A percentile compares a stretch with the other conserved stretches of the same genome.
Evolutionary conservation across 441 rosid species (phyloP).

Genomic region (Populus tomentosa): DNA sequence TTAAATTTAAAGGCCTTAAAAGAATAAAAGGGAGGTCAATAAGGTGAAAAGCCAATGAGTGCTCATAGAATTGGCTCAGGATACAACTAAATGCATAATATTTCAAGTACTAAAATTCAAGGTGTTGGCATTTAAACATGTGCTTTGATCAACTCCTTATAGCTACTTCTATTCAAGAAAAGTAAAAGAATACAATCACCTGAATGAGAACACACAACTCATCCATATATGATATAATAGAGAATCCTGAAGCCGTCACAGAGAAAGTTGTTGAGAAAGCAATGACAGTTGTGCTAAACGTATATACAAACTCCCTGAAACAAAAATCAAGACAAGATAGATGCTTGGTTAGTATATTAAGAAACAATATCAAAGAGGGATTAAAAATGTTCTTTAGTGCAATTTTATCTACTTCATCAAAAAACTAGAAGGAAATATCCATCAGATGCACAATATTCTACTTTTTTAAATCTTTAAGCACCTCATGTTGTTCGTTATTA

Average conservation of each 20-base stretch:
- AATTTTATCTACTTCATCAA: not conserved
- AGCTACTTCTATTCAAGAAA: slow-evolving; percentile 2
- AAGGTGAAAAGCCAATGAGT: not conserved
- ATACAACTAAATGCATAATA: not conserved
- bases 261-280: slow-evolving; percentile 50
- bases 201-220: slow-evolving; percentile 56
- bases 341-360: not conserved
- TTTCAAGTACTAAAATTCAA: not conserved
- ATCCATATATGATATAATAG: slow-evolving; percentile 45
- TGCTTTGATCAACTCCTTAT: not conserved
- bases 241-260: slow-evolving; percentile 58
- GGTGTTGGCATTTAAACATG: slow-evolving; percentile 1
- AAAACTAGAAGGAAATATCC: not conserved
- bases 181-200: slow-evolving; percentile 39
- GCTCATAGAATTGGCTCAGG: not conserved
- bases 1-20: not conserved
- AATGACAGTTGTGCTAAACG: slow-evolving; percentile 42
- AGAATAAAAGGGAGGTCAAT: not conserved
- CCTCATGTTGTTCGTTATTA: not conserved
- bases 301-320: slow-evolving; percentile 73
- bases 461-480: not conserved
- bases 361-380: not conserved
- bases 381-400: not conserved
- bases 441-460: not conserved
- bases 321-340: slow-evolving; percentile 19